A percentile compares a stretch with the other conserved stretches of the same genome.
phyloP scores from a whole-genome alignment of 768 basidiomycete species.

The Boletus tylopilopsis region DNA sequence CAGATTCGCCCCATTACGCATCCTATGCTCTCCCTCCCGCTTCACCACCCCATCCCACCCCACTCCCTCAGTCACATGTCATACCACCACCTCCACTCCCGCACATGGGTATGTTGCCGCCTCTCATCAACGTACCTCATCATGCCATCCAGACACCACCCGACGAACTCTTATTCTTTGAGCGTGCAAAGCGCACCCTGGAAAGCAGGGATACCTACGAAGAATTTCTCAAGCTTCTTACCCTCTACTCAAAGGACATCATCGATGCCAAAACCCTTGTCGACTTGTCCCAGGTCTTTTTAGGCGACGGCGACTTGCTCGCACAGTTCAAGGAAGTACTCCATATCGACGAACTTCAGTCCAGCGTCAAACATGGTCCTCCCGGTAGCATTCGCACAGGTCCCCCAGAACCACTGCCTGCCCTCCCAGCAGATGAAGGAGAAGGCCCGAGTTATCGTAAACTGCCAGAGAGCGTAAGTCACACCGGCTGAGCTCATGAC shows the following conservation, averaged over 20 bases:
- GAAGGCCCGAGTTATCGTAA: conserved; percentile 93
- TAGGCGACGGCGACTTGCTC: conserved; percentile 79
- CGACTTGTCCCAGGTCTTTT: conserved; percentile 73
- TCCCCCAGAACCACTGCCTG: conserved; percentile 72
- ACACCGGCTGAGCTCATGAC: not conserved
- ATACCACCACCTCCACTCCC: conserved; percentile 29
- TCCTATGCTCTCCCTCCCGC: conserved; percentile 44
- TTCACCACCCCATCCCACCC: conserved; percentile 28
- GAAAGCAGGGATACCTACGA: conserved; percentile 79
- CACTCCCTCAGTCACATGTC: conserved; percentile 22
- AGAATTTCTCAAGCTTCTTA: conserved; percentile 92
- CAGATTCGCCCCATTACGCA: conserved; percentile 42
- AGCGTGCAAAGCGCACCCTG: conserved; percentile 79
- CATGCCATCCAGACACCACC: conserved; percentile 38
- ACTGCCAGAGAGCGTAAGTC: conserved; percentile 81
- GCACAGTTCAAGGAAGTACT: conserved; percentile 83
- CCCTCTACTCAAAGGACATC: conserved; percentile 87
- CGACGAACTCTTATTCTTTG: conserved; percentile 91
- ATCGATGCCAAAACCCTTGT: conserved; percentile 83
- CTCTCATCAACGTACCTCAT: conserved; percentile 26
- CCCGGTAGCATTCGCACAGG: conserved; percentile 75
- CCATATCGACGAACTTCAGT: conserved; percentile 67
- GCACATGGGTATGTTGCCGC: conserved; percentile 26
- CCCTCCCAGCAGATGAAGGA: conserved; percentile 76
- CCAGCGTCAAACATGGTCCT: conserved; percentile 63